phyloP scores from a whole-genome alignment of 495 filamentous ascomycete species.

The Xylaria sp. region DNA sequence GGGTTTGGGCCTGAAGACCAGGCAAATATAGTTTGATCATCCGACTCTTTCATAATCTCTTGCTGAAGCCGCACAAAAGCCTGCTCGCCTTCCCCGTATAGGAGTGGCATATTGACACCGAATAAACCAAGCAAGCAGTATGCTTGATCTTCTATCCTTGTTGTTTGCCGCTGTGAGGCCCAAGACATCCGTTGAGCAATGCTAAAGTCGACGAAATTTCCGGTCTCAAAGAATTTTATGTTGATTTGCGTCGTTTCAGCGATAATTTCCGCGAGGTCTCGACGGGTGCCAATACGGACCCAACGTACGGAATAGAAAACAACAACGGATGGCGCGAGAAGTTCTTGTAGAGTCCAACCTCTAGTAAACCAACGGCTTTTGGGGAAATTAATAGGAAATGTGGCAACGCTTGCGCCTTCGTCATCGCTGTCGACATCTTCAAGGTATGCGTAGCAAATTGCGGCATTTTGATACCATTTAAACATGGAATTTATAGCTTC shows the following conservation, averaged over 20 bases:
- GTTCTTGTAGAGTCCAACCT: slow-evolving; percentile 29
- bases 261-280: slow-evolving; percentile 18
- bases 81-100: slow-evolving; percentile 34
- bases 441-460: slow-evolving; percentile 51
- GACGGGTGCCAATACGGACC: slow-evolving; percentile 31
- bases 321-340: slow-evolving; percentile 38
- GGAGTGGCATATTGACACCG: slow-evolving; percentile 39
- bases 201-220: slow-evolving; percentile 19
- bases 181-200: slow-evolving; percentile 36
- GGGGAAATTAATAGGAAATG: slow-evolving; percentile 8
- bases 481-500: slow-evolving; percentile 57
- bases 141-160: slow-evolving; percentile 34
- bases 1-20: background rate
- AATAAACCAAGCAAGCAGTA: slow-evolving; percentile 39
- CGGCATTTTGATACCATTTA: slow-evolving; percentile 46
- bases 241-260: slow-evolving; percentile 25
- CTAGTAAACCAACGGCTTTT: slow-evolving; percentile 43
- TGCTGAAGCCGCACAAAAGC: slow-evolving; percentile 33
- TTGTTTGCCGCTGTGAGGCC: slow-evolving; percentile 33
- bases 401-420: slow-evolving; percentile 11
- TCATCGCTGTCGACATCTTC: slow-evolving; percentile 37
- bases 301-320: slow-evolving; percentile 44
- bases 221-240: slow-evolving; percentile 13
- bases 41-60: slow-evolving; percentile 31
- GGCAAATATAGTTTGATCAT: slow-evolving; percentile 27